These are phyloP conservation scores for Gossypium australe DNA, from an alignment of 345 rosid species.

Conservation along the genomic window DNA sequence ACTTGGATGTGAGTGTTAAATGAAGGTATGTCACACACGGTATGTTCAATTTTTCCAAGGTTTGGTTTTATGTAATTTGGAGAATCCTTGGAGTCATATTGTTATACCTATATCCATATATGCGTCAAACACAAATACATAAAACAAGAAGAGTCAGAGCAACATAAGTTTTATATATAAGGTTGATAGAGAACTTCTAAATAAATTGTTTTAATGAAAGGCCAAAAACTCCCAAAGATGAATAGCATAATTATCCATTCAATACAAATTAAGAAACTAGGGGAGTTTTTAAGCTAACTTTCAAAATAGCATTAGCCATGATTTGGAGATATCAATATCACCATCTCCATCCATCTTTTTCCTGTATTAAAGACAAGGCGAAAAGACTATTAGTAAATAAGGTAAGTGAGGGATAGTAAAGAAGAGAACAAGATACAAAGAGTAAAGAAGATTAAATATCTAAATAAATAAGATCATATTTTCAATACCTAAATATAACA, in stretches of 20 bases:
- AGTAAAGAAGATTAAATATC: not conserved
- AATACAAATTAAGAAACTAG: not conserved
- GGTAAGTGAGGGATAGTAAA: not conserved
- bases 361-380: not conserved
- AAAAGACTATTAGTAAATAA: too few relatives aligned
- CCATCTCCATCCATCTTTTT: not conserved
- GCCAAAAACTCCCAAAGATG: not conserved
- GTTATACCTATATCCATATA: too few relatives aligned
- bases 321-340: not conserved
- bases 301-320: not conserved
- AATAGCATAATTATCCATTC: not conserved
- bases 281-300: not conserved
- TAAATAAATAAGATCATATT: not conserved
- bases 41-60: too few relatives aligned
- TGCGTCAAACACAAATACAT: too few relatives aligned
- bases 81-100: too few relatives aligned
- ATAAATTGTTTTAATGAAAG: not conserved
- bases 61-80: too few relatives aligned
- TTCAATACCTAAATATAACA: not conserved
- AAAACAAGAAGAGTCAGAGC: too few relatives aligned
- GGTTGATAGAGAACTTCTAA: not conserved
- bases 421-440: not conserved
- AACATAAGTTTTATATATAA: too few relatives aligned
- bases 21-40: not conserved
- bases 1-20: not conserved